phyloP scores from a whole-genome alignment of 129 eudicot species.

The Flaveria ramosissima region DNA sequence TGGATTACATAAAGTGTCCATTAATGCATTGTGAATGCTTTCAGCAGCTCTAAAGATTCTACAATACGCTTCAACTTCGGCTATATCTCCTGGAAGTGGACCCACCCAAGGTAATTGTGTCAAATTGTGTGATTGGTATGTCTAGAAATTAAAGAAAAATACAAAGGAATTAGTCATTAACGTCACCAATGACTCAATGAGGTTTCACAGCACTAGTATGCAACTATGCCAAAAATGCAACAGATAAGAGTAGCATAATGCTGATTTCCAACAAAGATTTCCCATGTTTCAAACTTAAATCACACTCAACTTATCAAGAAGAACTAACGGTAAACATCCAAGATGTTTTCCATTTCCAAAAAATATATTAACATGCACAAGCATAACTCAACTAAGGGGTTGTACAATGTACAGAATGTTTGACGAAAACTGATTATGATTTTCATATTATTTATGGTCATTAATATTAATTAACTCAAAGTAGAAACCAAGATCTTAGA shows the following conservation, averaged over 20 bases:
- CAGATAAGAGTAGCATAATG: constrained; percentile 8
- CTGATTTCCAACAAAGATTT: constrained; percentile 5
- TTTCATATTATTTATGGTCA: background rate
- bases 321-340: background rate
- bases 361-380: too few species aligned
- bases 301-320: constrained; percentile 3
- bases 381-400: too few species aligned
- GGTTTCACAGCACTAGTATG: background rate
- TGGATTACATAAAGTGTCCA: constrained; percentile 91
- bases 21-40: constrained; percentile 72
- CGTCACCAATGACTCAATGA: constrained; percentile 20
- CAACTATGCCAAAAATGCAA: constrained; percentile 2
- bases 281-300: background rate
- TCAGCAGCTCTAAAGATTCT: constrained; percentile 95
- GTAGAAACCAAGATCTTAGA: background rate
- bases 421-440: too few species aligned
- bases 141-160: constrained; percentile 35
- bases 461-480: background rate
- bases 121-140: constrained; percentile 55
- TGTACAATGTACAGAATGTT: too few species aligned
- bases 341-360: background rate
- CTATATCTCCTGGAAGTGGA: constrained; percentile 97
- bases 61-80: constrained; percentile 97
- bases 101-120: constrained; percentile 86
- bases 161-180: constrained; percentile 18